Conservation (phyloP, 2,329 filamentous ascomycete genomes). For the Talaromyces sp. region DNA sequence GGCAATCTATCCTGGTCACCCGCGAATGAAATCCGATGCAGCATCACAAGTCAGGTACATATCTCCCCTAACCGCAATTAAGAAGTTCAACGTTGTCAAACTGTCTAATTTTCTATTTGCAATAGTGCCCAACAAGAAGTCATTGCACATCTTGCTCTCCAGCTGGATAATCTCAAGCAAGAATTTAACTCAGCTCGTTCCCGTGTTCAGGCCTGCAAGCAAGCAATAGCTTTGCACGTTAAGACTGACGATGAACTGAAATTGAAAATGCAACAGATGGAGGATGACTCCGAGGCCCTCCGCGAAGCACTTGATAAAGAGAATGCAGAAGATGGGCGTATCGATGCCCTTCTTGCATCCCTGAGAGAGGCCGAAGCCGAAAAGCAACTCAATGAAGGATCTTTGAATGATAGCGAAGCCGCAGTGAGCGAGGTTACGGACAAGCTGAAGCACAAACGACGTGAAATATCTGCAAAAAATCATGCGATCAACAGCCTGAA, state of each 20-base stretch:
- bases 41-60: constrained; percentile 64
- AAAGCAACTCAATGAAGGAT: constrained; percentile 43
- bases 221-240: constrained; percentile 55
- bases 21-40: constrained; percentile 80
- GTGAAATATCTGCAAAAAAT: constrained; percentile 37
- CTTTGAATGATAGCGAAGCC: constrained; percentile 53
- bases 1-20: constrained; percentile 53
- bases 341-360: constrained; percentile 61
- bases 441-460: constrained; percentile 39
- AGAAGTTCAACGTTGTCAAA: too few species aligned
- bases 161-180: constrained; percentile 57
- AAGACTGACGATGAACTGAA: constrained; percentile 54
- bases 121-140: constrained; percentile 50
- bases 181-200: constrained; percentile 53
- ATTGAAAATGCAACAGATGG: constrained; percentile 60
- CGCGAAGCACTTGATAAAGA: constrained; percentile 65
- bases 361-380: constrained; percentile 61
- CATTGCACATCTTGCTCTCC: constrained; percentile 57
- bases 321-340: constrained; percentile 64
- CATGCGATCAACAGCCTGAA: constrained; percentile 38
- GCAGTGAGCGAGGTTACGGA: constrained; percentile 50
- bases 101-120: constrained; percentile 1
- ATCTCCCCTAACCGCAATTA: not conserved
- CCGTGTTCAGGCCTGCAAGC: constrained; percentile 53
- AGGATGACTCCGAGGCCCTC: constrained; percentile 66